Percentiles rank a stretch among this genome's conserved stretches.
These are phyloP conservation scores for Agrocybe praecox DNA, from an alignment of 768 basidiomycete species.

Conservation along the genomic window DNA sequence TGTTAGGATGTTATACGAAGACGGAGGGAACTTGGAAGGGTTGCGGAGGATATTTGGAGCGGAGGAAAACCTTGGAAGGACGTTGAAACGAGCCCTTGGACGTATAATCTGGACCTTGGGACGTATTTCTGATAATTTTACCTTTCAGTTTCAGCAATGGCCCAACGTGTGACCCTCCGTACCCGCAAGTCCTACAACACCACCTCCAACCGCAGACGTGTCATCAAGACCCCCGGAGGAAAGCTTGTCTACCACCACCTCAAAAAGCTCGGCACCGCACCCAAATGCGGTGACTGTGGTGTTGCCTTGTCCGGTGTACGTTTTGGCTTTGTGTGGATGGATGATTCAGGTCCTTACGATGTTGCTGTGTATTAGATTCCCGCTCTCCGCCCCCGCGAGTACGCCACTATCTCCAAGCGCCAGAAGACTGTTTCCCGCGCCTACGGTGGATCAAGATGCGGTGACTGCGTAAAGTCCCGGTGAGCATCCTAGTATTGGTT, in stretches of 20 bases:
- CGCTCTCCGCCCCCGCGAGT: conserved; percentile 94
- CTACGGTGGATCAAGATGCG: conserved; percentile 97
- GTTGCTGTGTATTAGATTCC: conserved; percentile 60
- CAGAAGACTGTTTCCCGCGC: conserved; percentile 96
- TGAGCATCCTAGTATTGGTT: conserved; percentile 37
- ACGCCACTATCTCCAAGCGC: conserved; percentile 95
- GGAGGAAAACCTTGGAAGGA: neutral
- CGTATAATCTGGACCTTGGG: conserved; percentile 1
- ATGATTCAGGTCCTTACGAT: neutral
- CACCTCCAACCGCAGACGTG: conserved; percentile 90
- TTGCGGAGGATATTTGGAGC: neutral
- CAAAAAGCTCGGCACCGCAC: conserved; percentile 89
- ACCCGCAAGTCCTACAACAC: conserved; percentile 99
- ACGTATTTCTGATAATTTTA: conserved; percentile 7
- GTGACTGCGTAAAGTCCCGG: conserved; percentile 94
- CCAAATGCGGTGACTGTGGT: conserved; percentile 99
- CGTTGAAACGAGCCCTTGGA: neutral
- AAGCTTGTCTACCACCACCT: conserved; percentile 98
- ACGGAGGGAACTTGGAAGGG: neutral
- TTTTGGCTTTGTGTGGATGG: conserved; percentile 7
- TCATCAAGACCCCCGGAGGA: conserved; percentile 98
- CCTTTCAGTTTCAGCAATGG: conserved; percentile 58
- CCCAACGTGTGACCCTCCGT: conserved; percentile 99
- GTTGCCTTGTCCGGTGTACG: conserved; percentile 91
- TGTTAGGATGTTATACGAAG: neutral